Evolutionary conservation across 768 basidiomycete species (phyloP), one percentile per base, ranked within the genome.

Genomic region (Neoboletus brunneissimus): DNA sequence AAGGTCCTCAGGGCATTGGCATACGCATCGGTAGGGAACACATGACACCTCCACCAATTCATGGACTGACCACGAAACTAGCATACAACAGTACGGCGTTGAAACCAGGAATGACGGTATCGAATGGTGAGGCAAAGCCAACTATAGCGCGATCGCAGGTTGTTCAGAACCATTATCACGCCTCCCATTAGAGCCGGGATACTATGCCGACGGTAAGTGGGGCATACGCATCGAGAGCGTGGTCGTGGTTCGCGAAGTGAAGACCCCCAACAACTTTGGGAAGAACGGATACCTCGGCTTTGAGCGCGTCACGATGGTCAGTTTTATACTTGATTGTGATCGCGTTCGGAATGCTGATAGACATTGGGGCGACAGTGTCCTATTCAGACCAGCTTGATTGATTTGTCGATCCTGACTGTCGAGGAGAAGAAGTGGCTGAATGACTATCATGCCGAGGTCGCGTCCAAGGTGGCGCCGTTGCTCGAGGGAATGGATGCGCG

Each of bases 191-290:
- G 94, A 96, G 61, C 94, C 94, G 1, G 94, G 94, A 10, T 96
- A 89, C 70, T 97, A 97, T 68, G 85, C 84, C 9, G 94, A 98
- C 63, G 96, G 94, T 2, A 76, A 79, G 44, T 98, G 87, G 65
- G 96, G 95, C 2, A 93, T 98, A 64, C 86, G 97, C 5, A 91
- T 96, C 63, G 96, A 99, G 74, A 94, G 84, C 70, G 80, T 98
- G 42, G 84, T 94, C 22, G 76, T 96, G 20, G 89, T 96, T 4
- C 79, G 81, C 48, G 80, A 86, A 43, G 86, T 73, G 11, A 70
- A 87, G 51, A 93, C 92, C 1, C 82, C 85, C 53, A 81, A 92
- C 66, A 80, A 82, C 60, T 98, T 95, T 68, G 93, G 91, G 1
- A 81, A 86, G 29, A 83, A 84, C 20, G 91, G 88, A 2, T 98